Percentiles rank a stretch among this genome's conserved stretches.
These are phyloP conservation scores for Eudorina sp. DNA, from an alignment of 139 green algal species.

Conservation along the genomic window DNA sequence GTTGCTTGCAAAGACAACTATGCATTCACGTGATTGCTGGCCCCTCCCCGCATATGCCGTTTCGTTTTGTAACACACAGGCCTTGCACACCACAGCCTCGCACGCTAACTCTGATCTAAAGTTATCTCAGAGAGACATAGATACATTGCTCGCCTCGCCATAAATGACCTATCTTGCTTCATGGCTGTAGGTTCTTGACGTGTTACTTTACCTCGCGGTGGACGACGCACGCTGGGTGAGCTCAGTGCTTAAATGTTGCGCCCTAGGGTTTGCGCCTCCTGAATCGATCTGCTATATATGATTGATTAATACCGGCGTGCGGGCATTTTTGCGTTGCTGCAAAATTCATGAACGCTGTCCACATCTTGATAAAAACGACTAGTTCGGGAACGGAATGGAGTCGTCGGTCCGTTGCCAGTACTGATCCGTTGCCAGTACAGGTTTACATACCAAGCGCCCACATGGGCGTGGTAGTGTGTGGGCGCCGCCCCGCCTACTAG, in stretches of 20 bases:
- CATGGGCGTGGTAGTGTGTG: too few species aligned
- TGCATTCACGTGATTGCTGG: too few species aligned
- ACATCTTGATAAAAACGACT: background rate
- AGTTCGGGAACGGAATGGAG: too few species aligned
- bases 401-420: too few species aligned
- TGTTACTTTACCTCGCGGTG: background rate
- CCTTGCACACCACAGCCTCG: background rate
- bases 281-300: background rate
- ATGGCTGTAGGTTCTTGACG: conserved; percentile 16
- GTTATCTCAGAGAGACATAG: background rate
- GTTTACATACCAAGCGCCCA: background rate
- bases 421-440: background rate
- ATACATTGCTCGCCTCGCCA: background rate
- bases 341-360: background rate
- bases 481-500: too few species aligned
- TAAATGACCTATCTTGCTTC: background rate
- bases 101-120: background rate
- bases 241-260: background rate
- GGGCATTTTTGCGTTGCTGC: background rate
- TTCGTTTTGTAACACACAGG: background rate
- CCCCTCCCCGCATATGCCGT: too few species aligned
- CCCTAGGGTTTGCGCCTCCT: background rate
- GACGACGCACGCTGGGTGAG: background rate
- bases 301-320: background rate
- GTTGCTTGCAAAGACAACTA: background rate